These are phyloP conservation scores for Annulohypoxylon stygium DNA, from an alignment of 495 filamentous ascomycete genomes.

Conservation along the genomic window DNA sequence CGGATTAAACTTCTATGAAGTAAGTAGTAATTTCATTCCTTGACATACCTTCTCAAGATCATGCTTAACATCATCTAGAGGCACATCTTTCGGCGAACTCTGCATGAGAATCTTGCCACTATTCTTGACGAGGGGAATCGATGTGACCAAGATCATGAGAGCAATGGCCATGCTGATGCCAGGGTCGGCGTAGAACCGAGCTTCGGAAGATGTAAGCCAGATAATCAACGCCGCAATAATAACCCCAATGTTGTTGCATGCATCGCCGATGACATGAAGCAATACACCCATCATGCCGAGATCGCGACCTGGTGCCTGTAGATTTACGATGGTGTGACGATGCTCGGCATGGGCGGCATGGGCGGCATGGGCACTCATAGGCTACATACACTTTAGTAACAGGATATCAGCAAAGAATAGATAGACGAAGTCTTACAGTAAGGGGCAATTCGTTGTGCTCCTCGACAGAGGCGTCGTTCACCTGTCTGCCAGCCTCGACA, in stretches of 20 bases:
- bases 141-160: slow-evolving; percentile 86
- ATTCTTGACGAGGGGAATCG: slow-evolving; percentile 86
- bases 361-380: slow-evolving; percentile 71
- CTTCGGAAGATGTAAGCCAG: slow-evolving; percentile 73
- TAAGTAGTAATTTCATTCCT: neutral
- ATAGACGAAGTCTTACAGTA: slow-evolving; percentile 54
- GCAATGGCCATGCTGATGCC: slow-evolving; percentile 87
- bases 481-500: slow-evolving; percentile 68
- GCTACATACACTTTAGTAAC: slow-evolving; percentile 66
- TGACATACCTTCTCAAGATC: slow-evolving; percentile 75
- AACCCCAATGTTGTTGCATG: slow-evolving; percentile 92
- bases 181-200: slow-evolving; percentile 80
- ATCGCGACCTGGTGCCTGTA: slow-evolving; percentile 61
- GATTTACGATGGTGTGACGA: slow-evolving; percentile 50
- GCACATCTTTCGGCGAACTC: slow-evolving; percentile 81
- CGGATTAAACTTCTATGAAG: neutral
- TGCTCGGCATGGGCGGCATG: slow-evolving; percentile 79
- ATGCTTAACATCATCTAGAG: slow-evolving; percentile 85
- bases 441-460: slow-evolving; percentile 60
- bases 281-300: slow-evolving; percentile 95
- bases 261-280: slow-evolving; percentile 91
- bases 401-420: slow-evolving; percentile 60
- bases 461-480: slow-evolving; percentile 53
- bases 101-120: slow-evolving; percentile 92
- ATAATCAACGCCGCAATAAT: slow-evolving; percentile 88